A percentile compares a stretch with the other conserved stretches of the same genome.
Conservation (phyloP, 768 basidiomycete species). For the Pleurotus giganteus region DNA sequence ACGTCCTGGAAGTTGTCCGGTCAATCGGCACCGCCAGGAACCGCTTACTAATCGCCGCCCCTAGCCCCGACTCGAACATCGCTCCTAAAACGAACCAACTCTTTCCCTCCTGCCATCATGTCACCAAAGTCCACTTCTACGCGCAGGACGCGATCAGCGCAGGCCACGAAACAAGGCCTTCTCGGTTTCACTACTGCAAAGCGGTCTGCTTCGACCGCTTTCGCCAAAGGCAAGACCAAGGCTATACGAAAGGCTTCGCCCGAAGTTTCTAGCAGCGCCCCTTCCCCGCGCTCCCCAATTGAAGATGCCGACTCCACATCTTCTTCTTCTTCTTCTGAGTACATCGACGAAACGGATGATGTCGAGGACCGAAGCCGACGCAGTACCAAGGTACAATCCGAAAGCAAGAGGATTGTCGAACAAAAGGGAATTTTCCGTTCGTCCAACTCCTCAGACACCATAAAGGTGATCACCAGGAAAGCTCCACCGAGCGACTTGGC, state of each 20-base stretch:
- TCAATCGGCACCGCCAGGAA: too few relatives aligned
- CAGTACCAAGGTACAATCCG: constrained; percentile 16
- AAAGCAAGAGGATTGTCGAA: constrained; percentile 13
- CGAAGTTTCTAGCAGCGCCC: too few relatives aligned
- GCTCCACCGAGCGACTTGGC: constrained; percentile 36
- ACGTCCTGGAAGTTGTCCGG: too few relatives aligned
- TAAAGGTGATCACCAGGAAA: neutral
- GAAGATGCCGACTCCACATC: neutral
- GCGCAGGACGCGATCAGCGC: constrained; percentile 1
- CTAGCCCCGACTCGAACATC: too few relatives aligned
- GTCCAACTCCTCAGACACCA: neutral
- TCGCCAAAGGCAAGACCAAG: constrained; percentile 22
- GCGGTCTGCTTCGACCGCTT: constrained; percentile 32
- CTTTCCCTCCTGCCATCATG: constrained; percentile 5
- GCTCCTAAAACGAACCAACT: too few relatives aligned
- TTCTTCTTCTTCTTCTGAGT: neutral
- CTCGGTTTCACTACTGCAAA: constrained; percentile 46
- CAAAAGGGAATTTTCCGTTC: constrained; percentile 10
- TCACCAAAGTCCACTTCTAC: constrained; percentile 8
- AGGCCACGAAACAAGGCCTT: constrained; percentile 41
- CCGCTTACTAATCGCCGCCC: too few relatives aligned
- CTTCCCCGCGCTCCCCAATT: neutral
- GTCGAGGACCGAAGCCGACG: constrained; percentile 8
- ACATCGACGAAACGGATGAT: constrained; percentile 12
- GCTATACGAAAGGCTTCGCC: too few relatives aligned